A percentile compares a stretch with the other conserved stretches of the same genome.
phyloP scores from a whole-genome alignment of 1,139 yeast species.

The Suhomyces kunorum region DNA sequence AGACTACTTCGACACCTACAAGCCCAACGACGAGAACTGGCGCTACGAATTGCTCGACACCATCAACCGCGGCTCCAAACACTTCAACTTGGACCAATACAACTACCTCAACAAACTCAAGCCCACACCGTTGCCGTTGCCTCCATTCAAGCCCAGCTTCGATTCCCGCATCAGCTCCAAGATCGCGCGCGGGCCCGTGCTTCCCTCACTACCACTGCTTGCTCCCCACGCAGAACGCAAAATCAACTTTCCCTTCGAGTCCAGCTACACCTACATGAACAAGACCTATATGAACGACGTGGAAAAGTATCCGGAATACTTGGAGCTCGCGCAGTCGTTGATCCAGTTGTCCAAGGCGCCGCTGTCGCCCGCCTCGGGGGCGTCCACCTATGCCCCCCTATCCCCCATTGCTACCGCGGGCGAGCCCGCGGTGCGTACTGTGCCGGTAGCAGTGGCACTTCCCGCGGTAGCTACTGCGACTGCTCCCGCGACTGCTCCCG shows the following conservation, averaged over 20 bases:
- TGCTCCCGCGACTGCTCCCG: no score
- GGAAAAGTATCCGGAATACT: slow-evolving; percentile 49
- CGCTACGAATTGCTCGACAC: slow-evolving; percentile 44
- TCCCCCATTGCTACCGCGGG: slow-evolving; percentile 3
- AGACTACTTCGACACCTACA: slow-evolving; percentile 50
- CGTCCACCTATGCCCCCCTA: not conserved
- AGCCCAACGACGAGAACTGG: slow-evolving; percentile 52
- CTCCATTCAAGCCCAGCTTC: slow-evolving; percentile 36
- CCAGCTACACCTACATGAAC: slow-evolving; percentile 53
- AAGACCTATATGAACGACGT: slow-evolving; percentile 48
- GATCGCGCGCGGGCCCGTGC: slow-evolving; percentile 30
- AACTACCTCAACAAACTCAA: slow-evolving; percentile 29
- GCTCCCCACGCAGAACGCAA: slow-evolving; percentile 31
- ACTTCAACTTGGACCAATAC: slow-evolving; percentile 33
- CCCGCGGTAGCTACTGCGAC: no score
- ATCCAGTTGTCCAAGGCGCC: slow-evolving; percentile 34
- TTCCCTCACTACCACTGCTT: slow-evolving; percentile 29
- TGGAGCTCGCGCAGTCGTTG: slow-evolving; percentile 49
- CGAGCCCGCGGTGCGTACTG: not conserved
- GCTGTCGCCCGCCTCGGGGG: slow-evolving; percentile 3
- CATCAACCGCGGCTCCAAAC: slow-evolving; percentile 35
- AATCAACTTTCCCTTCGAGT: slow-evolving; percentile 56
- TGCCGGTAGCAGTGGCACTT: not conserved
- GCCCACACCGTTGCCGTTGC: slow-evolving; percentile 9
- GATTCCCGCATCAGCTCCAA: slow-evolving; percentile 44